A percentile compares a stretch with the other conserved stretches of the same genome.
Evolutionary conservation across 768 basidiomycete species (phyloP).

Genomic region (Hypholoma sublateritium): DNA sequence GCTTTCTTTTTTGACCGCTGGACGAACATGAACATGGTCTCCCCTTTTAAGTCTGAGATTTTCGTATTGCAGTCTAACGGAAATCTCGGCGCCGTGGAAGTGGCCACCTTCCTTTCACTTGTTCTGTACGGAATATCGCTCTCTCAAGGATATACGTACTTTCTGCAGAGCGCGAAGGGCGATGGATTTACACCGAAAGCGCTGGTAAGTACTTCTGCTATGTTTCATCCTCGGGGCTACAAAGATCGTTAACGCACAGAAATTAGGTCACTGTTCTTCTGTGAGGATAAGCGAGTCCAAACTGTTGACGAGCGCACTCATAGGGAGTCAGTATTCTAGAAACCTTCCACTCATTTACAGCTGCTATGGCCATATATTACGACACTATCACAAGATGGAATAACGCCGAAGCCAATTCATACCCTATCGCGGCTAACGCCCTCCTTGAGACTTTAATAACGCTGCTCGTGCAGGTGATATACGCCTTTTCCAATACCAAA

Average conservation of each 20-base stretch:
- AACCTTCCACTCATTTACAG: background rate
- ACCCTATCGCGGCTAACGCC: slow-evolving; percentile 9
- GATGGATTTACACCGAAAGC: slow-evolving; percentile 11
- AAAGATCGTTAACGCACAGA: background rate
- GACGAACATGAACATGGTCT: too few relatives aligned
- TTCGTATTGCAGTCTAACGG: slow-evolving; percentile 9
- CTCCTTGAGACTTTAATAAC: slow-evolving; percentile 11
- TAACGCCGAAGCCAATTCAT: slow-evolving; percentile 9
- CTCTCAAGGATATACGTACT: slow-evolving; percentile 17
- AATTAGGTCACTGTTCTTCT: background rate
- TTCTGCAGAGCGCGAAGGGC: background rate
- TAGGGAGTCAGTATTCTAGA: background rate
- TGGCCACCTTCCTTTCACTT: slow-evolving; percentile 14
- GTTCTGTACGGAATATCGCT: slow-evolving; percentile 14
- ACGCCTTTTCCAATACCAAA: too few relatives aligned
- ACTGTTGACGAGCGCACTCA: background rate
- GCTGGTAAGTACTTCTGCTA: slow-evolving; percentile 7
- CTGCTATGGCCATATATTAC: background rate
- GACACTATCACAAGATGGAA: background rate
- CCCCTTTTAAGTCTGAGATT: background rate
- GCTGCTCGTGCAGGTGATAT: slow-evolving; percentile 9
- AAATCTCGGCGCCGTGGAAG: slow-evolving; percentile 15
- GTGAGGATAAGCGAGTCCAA: background rate
- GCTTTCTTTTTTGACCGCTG: too few relatives aligned
- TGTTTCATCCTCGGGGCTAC: background rate